Evolutionary conservation across 106 monocot genomes (phyloP).

Genomic region (Triglochin maritima): DNA sequence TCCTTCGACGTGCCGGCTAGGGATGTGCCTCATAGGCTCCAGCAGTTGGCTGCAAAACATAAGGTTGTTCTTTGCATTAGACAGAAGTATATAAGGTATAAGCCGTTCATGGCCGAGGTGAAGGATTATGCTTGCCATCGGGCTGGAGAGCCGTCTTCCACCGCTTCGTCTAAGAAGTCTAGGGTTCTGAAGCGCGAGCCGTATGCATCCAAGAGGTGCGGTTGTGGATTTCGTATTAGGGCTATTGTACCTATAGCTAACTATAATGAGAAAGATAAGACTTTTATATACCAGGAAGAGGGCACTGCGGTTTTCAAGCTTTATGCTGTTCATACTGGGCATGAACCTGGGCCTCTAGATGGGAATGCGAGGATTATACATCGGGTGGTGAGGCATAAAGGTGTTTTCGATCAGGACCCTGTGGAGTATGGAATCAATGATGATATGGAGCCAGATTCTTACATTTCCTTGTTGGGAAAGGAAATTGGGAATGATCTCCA

Average conservation of each 20-base stretch:
- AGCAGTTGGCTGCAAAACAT: constrained; percentile 89
- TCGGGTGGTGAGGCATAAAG: constrained; percentile 68
- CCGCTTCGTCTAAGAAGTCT: constrained; percentile 42
- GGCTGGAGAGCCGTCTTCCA: constrained; percentile 70
- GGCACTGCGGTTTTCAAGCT: constrained; percentile 93
- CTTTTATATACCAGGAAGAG: constrained; percentile 89
- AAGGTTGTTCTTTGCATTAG: constrained; percentile 95
- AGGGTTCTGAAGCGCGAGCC: constrained; percentile 83
- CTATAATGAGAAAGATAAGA: constrained; percentile 97
- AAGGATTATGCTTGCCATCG: constrained; percentile 98
- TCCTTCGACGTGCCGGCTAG: constrained; percentile 82
- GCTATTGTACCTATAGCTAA: constrained; percentile 93
- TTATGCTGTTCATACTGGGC: constrained; percentile 92
- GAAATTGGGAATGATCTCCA: constrained; percentile 33
- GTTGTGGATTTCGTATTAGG: constrained; percentile 88
- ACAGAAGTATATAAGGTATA: constrained; percentile 93
- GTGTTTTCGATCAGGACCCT: constrained; percentile 37
- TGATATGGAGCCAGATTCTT: constrained; percentile 51
- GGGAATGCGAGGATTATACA: constrained; percentile 97
- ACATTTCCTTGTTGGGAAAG: constrained; percentile 31
- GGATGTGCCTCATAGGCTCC: constrained; percentile 66
- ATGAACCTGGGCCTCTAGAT: constrained; percentile 88
- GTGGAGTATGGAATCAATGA: constrained; percentile 70
- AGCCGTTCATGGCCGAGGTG: constrained; percentile 98
- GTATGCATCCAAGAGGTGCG: constrained; percentile 90